Base-by-base conservation (phyloP, 2,329 filamentous ascomycete species). In the Exophiala sp. region DNA sequence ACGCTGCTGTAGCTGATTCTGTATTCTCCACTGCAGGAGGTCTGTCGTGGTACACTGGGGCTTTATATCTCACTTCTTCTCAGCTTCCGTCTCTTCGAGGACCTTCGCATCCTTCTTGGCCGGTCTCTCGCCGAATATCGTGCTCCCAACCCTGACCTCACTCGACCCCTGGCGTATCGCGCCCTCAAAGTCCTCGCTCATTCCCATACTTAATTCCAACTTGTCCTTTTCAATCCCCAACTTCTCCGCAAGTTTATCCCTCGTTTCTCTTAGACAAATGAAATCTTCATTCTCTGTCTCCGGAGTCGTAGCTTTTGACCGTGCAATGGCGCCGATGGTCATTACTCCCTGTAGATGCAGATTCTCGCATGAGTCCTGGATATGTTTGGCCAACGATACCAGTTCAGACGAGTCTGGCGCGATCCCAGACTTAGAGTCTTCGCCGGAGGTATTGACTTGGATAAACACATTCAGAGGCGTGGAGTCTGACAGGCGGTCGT, bases 241-340 rank as follows among this genome's bases (percentile, higher is more conserved):
- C 62, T 85, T 86, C 65, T 73, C 66, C 2, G 78, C 81, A 2
- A 96, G 83, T 11, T 82, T 71, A 68, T 95, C 88, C 52, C 89
- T 77, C 68, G 88, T 85, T 65, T 86, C 79, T 47, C 75, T 77
- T 66, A 99, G 71, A 3, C 74, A 69, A 3, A 84, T 70, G 68
- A 97, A 97, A 72, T 99, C 94, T 70, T 95, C 90, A 69, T 97
- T 97, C 72, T 92, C 87, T n/a, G 77, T 86, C 63, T 88, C 90
- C 0, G 80, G 74, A 1, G 84, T 87, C 2, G 84, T 85, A 12
- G 82, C 89, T 65, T 83, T 81, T 63, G 88, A 94, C 58, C 92
- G 76, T 45, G 91, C 92, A 69, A 97, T 95, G 14, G 92, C 91
- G 1, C 94, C 94, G 66, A 99, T 97, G 1, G 94, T 99, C 94